phyloP scores from a whole-genome alignment of 345 rosid species.

The Syzygium aqueum region DNA sequence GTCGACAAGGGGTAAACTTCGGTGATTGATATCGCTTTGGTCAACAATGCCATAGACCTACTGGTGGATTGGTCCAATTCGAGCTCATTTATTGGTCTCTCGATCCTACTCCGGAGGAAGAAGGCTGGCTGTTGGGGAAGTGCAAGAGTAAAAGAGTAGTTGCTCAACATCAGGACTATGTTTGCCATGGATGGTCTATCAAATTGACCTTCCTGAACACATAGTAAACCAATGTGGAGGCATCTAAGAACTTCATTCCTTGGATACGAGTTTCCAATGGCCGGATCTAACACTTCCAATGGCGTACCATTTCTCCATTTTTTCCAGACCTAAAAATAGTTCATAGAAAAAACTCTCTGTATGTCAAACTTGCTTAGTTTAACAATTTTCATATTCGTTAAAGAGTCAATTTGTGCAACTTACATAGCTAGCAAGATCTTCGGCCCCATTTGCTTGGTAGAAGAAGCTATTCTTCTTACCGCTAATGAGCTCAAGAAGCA shows the following conservation, averaged over 20 bases:
- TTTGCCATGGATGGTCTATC: not conserved
- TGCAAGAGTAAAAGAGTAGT: not conserved
- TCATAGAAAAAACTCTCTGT: too few relatives aligned
- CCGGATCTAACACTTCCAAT: too few relatives aligned
- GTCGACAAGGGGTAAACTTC: not conserved
- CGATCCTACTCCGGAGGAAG: not conserved
- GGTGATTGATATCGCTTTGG: not conserved
- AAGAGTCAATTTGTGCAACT: too few relatives aligned
- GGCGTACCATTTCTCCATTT: too few relatives aligned
- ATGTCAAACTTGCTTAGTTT: too few relatives aligned
- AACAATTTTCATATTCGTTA: conserved; percentile 5
- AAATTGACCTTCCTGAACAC: not conserved
- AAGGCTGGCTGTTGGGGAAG: not conserved
- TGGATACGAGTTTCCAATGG: too few relatives aligned
- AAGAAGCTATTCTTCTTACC: conserved; percentile 19
- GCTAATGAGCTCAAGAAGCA: conserved; percentile 19
- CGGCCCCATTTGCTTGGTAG: too few relatives aligned
- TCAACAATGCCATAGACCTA: not conserved
- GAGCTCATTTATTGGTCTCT: too few relatives aligned
- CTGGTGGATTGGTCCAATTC: not conserved
- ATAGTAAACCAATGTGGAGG: conserved; percentile 21
- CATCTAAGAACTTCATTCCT: conserved; percentile 1
- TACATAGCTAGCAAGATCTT: too few relatives aligned
- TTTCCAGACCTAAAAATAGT: too few relatives aligned
- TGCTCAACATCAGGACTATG: not conserved